Percentiles rank a stretch among this genome's conserved stretches.
phyloP scores from a whole-genome alignment of 441 rosid species.

The Brassica balearica region DNA sequence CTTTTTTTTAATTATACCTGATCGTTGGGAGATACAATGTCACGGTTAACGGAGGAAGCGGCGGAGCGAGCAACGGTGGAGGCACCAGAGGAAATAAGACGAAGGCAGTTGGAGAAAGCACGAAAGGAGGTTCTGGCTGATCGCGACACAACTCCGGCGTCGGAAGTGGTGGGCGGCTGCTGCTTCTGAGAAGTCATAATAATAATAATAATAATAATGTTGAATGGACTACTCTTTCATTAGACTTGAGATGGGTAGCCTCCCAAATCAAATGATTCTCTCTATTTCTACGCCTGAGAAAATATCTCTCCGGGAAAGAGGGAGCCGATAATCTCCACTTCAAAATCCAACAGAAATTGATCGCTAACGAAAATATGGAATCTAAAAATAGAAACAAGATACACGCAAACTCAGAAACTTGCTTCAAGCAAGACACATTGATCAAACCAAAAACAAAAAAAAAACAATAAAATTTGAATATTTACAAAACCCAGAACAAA shows the following conservation, averaged over 20 bases:
- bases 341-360: constrained; percentile 2
- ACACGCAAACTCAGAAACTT: constrained; percentile 36
- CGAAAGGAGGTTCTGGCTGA: constrained; percentile 78
- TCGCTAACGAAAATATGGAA: constrained; percentile 14
- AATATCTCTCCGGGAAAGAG: constrained; percentile 23
- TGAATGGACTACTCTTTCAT: constrained; percentile 21
- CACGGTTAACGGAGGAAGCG: constrained; percentile 73
- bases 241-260: not conserved
- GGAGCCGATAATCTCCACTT: constrained; percentile 6
- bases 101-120: constrained; percentile 73
- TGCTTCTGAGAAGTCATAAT: constrained; percentile 57
- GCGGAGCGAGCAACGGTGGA: constrained; percentile 95
- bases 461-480: not conserved
- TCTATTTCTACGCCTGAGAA: constrained; percentile 7
- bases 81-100: constrained; percentile 88
- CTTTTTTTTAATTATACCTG: constrained; percentile 52
- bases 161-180: constrained; percentile 21
- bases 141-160: constrained; percentile 54
- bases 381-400: constrained; percentile 22
- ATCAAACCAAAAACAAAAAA: constrained; percentile 2
- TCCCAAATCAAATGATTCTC: constrained; percentile 3
- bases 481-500: constrained; percentile 36
- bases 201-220: not conserved
- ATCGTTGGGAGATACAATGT: constrained; percentile 60
- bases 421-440: constrained; percentile 27